Base-by-base conservation (phyloP, 257 asterid species). In the Solanum dulcamara region DNA sequence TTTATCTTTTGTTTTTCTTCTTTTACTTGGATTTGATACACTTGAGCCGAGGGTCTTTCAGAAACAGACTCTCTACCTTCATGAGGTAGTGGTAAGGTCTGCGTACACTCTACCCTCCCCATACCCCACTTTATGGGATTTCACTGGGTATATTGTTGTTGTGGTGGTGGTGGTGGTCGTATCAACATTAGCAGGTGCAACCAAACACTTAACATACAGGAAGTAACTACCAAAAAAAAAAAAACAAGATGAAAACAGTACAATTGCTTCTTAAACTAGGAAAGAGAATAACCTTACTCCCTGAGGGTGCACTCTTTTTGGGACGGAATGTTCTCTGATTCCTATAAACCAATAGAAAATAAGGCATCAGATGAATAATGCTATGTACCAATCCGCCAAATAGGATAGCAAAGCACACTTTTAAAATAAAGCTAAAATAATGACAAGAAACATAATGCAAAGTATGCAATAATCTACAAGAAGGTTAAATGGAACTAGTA, bases 301-400 rank as follows among this genome's bases (percentile, higher is more conserved):
- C 99, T 14, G 99, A 96, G 18, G 98, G 98, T 33, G 98, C 97
- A 90, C 95, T 94, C 87, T 96, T 94, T 85, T 96, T 96, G 81
- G 99, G 99, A 70, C 99, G 97, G 90, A 96, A 96, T 7, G 99
- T 96, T 89, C 94, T 92, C 87, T 96, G 99, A 74, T 94, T 96
- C 94, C 99, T 96, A 93, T 55, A 53, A 24, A 89, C 80, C 84
- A 83, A 71, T 42, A 90, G 57, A 85, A 88, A 85, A 84, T 14
- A 66, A 74, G 85, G 84, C 62, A 57, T 15, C 57, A 60, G 53
- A 79, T 48, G 64, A 79, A 28, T 1, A 48, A 50, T 32, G 44
- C 15, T 46, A 46, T 4, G 15, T 77, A 15, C 26, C 60, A 17
- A 75, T 26, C 28, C 7, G 1, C 44, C 66, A 20, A 50, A 79